Percentiles rank a stretch among this genome's conserved stretches.
Evolutionary conservation across 257 asterid genomes (phyloP).

Genomic region (Parsonsia alboflavescens): DNA sequence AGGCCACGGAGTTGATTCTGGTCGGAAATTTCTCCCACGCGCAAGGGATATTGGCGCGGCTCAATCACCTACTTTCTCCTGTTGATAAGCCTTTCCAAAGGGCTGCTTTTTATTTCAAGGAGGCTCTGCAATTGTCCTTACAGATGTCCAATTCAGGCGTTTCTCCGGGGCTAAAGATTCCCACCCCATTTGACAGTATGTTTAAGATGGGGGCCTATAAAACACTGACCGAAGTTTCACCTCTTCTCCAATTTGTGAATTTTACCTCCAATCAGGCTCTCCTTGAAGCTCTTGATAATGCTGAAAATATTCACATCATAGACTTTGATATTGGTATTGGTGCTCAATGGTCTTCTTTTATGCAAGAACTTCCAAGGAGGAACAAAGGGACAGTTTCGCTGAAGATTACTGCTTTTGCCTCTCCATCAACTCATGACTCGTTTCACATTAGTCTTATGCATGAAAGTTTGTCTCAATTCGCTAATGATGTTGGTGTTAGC

Average conservation of each 20-base stretch:
- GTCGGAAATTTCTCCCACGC: slow-evolving; percentile 48
- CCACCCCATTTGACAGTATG: slow-evolving; percentile 39
- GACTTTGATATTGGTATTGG: slow-evolving; percentile 60
- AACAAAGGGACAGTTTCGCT: slow-evolving; percentile 28
- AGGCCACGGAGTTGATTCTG: slow-evolving; percentile 41
- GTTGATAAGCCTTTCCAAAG: slow-evolving; percentile 36
- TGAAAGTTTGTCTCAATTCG: slow-evolving; percentile 38
- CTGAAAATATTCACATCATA: slow-evolving; percentile 35
- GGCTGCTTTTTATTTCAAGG: slow-evolving; percentile 45
- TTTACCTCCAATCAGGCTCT: slow-evolving; percentile 49
- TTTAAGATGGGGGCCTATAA: slow-evolving; percentile 53
- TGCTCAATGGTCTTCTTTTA: slow-evolving; percentile 63
- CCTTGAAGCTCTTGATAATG: slow-evolving; percentile 41
- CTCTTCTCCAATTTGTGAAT: slow-evolving; percentile 40
- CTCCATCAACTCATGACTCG: slow-evolving; percentile 43
- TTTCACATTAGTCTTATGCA: slow-evolving; percentile 48
- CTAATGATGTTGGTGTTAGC: slow-evolving; percentile 36
- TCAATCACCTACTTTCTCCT: slow-evolving; percentile 47
- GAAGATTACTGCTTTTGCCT: slow-evolving; percentile 50
- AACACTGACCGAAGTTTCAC: slow-evolving; percentile 42
- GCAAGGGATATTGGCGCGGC: slow-evolving; percentile 63
- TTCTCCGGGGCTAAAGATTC: slow-evolving; percentile 21
- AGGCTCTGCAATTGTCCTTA: slow-evolving; percentile 37
- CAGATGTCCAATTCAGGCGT: slow-evolving; percentile 21
- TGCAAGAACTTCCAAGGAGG: slow-evolving; percentile 42